Evolutionary conservation across 2,329 filamentous ascomycete genomes (phyloP), one percentile per base, ranked within the genome.

Genomic region (Calcarisporium arbuscula): DNA sequence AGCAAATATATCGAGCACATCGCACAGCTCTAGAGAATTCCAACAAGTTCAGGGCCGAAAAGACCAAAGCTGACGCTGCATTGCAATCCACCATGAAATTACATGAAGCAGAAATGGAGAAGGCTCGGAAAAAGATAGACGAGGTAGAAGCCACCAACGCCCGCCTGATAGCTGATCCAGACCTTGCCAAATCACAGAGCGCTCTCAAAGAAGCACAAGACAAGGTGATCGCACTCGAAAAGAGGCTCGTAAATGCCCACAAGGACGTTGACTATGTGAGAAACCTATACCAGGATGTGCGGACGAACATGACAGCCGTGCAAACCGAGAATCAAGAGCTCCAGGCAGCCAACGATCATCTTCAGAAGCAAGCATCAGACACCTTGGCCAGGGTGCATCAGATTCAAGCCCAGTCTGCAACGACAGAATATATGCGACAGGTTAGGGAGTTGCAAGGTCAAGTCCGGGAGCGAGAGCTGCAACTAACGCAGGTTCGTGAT

Each of bases 251-350:
- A 34, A 56, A 61, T 5, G 54, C 64, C 5, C 56, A 70, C 19
- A 61, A 60, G 11, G 72, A 78, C 5, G 58, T 68, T 18, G 72
- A 77, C 2, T 85, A 78, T 46, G 60, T 67, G 10, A 69, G 74
- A 34, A 63, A 65, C 5, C 61, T 68, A 8, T 85, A 83, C 46
- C 79, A 82, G 45, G 62, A 70, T 16, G 68, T 72, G 1, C 75
- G 73, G 8, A 64, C 66, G 20, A 53, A 61, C 2, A 67, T 66
- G 3, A 58, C 60, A 11, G 60, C 63, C 12, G 54, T 76, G 4
- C 55, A 58, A 15, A 48, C 56, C 3, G 67, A 75, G 46, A 72
- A 71, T 43, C 53, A 53, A 14, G 56, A 62, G 7, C 60, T 80
- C 3, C 60, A 62, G 34, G 50, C 48, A 8, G 54, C 60, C 18